phyloP scores from a whole-genome alignment of 2,329 filamentous ascomycete species.

The Hymenoscyphus salicellus region DNA sequence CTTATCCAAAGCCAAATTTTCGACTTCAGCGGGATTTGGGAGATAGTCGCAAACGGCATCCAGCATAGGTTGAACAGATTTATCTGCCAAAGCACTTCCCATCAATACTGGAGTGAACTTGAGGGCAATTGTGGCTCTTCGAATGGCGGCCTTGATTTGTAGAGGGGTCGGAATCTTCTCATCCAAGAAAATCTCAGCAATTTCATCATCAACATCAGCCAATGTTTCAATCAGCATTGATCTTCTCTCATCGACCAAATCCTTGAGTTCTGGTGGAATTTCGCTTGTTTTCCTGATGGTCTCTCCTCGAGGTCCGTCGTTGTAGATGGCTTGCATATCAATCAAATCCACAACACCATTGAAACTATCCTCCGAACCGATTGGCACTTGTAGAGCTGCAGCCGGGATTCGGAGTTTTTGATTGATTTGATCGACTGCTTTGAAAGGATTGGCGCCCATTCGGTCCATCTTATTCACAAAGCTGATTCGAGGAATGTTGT shows the following conservation, averaged over 20 bases:
- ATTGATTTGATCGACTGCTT: constrained; percentile 96
- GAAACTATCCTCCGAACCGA: constrained; percentile 88
- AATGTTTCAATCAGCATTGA: constrained; percentile 88
- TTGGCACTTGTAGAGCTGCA: constrained; percentile 90
- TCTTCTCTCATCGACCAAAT: constrained; percentile 77
- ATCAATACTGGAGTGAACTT: constrained; percentile 96
- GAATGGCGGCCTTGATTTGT: constrained; percentile 90
- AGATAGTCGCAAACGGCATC: constrained; percentile 96
- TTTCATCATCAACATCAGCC: constrained; percentile 96
- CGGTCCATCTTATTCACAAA: constrained; percentile 99
- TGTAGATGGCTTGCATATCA: constrained; percentile 89
- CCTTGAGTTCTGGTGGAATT: constrained; percentile 74
- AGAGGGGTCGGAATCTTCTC: constrained; percentile 73
- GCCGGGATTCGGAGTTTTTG: constrained; percentile 89
- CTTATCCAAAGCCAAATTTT: constrained; percentile 85
- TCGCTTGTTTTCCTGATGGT: constrained; percentile 73
- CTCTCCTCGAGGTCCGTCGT: constrained; percentile 78
- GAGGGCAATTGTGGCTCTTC: constrained; percentile 79
- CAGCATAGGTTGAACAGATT: constrained; percentile 92
- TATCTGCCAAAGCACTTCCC: constrained; percentile 93
- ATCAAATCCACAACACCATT: constrained; percentile 90
- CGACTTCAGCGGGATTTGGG: constrained; percentile 84
- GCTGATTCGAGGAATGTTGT: constrained; percentile 91
- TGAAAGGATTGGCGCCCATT: constrained; percentile 97
- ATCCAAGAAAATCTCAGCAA: constrained; percentile 90